Evolutionary conservation across 192 early-diverging fungal species (phyloP).

Genomic region (Backusella westeae): DNA sequence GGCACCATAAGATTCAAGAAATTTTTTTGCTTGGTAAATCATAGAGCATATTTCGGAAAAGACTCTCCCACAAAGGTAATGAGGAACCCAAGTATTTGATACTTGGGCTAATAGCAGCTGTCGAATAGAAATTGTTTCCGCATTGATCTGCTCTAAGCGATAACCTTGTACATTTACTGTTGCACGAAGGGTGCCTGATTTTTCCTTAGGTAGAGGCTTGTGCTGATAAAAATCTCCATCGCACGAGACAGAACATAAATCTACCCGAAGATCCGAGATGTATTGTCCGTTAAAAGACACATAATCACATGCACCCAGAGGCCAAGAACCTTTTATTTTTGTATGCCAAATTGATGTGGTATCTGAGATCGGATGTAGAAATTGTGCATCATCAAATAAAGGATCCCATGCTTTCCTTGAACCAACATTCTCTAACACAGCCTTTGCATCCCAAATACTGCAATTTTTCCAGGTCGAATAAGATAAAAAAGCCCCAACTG

Average conservation of each 20-base stretch:
- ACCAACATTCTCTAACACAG: slow-evolving; percentile 39
- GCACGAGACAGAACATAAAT: slow-evolving; percentile 23
- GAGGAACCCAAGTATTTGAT: slow-evolving; percentile 2
- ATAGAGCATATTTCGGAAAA: not conserved
- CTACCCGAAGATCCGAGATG: slow-evolving; percentile 12
- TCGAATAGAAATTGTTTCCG: slow-evolving; percentile 29
- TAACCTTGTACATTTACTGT: slow-evolving; percentile 18
- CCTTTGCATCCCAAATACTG: slow-evolving; percentile 50
- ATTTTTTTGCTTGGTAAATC: slow-evolving; percentile 1
- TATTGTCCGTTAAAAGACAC: slow-evolving; percentile 19
- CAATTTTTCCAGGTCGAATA: slow-evolving; percentile 42
- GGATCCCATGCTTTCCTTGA: slow-evolving; percentile 42
- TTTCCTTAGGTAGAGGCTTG: slow-evolving; percentile 19
- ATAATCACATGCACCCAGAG: slow-evolving; percentile 21
- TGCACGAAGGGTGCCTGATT: slow-evolving; percentile 17
- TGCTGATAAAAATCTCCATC: slow-evolving; percentile 19
- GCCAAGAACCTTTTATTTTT: slow-evolving; percentile 46
- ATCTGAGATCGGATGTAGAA: slow-evolving; percentile 36
- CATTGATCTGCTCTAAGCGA: slow-evolving; percentile 22
- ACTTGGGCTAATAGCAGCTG: slow-evolving; percentile 36
- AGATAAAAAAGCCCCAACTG: slow-evolving; percentile 35
- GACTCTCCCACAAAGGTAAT: not conserved
- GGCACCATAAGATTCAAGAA: slow-evolving; percentile 18
- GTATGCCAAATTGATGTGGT: slow-evolving; percentile 41
- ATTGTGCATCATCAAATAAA: slow-evolving; percentile 41